Percentiles rank a stretch among this genome's conserved stretches.
Conservation (phyloP, 495 filamentous ascomycete genomes). For the Durotheca rogersii region DNA sequence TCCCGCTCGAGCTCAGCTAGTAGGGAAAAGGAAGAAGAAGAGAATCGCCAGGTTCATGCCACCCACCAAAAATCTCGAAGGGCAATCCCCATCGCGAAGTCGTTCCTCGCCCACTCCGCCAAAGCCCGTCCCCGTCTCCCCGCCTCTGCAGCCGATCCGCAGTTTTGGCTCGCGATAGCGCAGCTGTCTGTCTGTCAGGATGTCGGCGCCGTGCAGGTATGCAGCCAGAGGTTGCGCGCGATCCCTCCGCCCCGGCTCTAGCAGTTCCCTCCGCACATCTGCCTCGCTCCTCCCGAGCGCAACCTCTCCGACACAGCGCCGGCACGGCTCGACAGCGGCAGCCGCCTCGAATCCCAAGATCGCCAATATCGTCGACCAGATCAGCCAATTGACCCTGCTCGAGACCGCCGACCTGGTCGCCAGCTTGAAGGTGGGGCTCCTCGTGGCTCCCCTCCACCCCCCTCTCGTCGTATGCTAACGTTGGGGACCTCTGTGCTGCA, state of each 20-base stretch:
- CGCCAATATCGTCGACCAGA: constrained; percentile 89
- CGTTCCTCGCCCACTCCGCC: constrained; percentile 1
- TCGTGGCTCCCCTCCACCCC: neutral
- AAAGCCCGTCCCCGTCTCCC: constrained; percentile 10
- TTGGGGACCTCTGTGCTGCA: constrained; percentile 43
- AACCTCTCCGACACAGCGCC: constrained; percentile 45
- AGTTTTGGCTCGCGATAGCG: constrained; percentile 14
- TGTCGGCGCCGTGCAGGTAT: constrained; percentile 61
- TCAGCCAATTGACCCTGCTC: constrained; percentile 93
- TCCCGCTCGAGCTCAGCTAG: constrained; percentile 32
- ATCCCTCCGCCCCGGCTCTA: constrained; percentile 52
- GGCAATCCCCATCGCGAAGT: constrained; percentile 19
- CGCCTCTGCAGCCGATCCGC: constrained; percentile 26
- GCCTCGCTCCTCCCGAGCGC: constrained; percentile 41
- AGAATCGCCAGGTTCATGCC: no score
- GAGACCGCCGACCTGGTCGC: constrained; percentile 96
- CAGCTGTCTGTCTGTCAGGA: constrained; percentile 39
- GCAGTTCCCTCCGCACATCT: constrained; percentile 40
- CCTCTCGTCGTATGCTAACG: neutral
- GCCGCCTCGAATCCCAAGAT: constrained; percentile 86
- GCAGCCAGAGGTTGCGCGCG: constrained; percentile 61
- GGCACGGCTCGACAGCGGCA: constrained; percentile 73
- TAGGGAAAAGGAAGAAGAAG: no score
- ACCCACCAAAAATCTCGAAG: constrained; percentile 31
- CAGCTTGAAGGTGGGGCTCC: constrained; percentile 69